phyloP scores from a whole-genome alignment of 2,329 filamentous ascomycete genomes.

The Sclerotinia glacialis region DNA sequence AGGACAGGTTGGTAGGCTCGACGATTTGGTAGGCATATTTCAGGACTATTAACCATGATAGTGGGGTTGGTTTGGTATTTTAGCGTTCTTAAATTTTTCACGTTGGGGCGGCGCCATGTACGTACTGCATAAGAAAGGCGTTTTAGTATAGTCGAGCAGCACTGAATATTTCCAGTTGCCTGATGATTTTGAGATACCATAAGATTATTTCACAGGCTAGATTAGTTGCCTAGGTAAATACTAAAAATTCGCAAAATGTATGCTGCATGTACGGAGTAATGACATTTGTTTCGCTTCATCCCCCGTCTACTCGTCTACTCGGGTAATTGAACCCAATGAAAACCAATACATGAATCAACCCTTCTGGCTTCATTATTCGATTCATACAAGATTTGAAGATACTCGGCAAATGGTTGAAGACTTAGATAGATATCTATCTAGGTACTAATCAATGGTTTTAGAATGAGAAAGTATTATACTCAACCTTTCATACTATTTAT shows the following conservation, averaged over 20 bases:
- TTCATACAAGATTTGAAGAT: not conserved
- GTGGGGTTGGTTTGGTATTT: slow-evolving; percentile 19
- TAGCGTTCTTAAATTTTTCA: slow-evolving; percentile 23
- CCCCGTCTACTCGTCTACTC: not conserved
- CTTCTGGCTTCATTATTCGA: not conserved
- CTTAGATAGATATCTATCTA: not conserved
- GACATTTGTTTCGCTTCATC: not conserved
- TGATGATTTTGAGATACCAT: slow-evolving; percentile 20
- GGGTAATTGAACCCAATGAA: not conserved
- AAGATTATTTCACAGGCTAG: slow-evolving; percentile 8
- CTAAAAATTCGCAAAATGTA: slow-evolving; percentile 3
- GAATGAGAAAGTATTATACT: no score
- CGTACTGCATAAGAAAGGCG: slow-evolving; percentile 25
- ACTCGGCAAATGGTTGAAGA: not conserved
- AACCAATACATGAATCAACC: not conserved
- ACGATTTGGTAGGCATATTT: slow-evolving; percentile 80
- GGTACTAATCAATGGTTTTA: not conserved
- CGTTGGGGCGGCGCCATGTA: slow-evolving; percentile 29
- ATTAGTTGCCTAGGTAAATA: not conserved
- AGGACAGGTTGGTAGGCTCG: slow-evolving; percentile 74
- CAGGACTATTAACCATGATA: slow-evolving; percentile 62
- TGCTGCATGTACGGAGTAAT: not conserved
- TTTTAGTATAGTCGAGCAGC: slow-evolving; percentile 22
- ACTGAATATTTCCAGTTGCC: slow-evolving; percentile 9
- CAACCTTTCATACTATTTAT: no score